Evolutionary conservation across 495 filamentous ascomycete genomes (phyloP).

Genomic region (Penicillium soppii): DNA sequence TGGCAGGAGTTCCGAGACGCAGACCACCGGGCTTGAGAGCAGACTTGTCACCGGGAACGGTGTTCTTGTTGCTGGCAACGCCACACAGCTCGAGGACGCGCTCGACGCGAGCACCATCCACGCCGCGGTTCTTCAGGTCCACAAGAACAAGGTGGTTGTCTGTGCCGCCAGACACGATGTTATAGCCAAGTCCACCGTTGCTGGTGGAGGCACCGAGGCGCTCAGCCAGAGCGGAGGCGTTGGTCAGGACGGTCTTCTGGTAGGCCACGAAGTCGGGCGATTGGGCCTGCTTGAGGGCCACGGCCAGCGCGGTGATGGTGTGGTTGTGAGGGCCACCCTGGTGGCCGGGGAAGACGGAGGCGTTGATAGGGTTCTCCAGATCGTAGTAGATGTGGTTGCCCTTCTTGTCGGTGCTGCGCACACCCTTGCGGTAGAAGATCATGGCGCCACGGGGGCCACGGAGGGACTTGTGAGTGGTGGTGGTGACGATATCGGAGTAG

Average conservation of each 20-base stretch:
- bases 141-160: slow-evolving; percentile 95
- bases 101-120: slow-evolving; percentile 94
- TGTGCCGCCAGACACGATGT: slow-evolving; percentile 87
- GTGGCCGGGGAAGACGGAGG: slow-evolving; percentile 97
- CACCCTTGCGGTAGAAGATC: slow-evolving; percentile 96
- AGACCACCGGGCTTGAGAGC: slow-evolving; percentile 90
- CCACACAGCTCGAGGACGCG: slow-evolving; percentile 91
- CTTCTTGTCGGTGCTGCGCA: slow-evolving; percentile 83
- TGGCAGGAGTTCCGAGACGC: slow-evolving; percentile 90
- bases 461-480: slow-evolving; percentile 97
- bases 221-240: slow-evolving; percentile 80
- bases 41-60: slow-evolving; percentile 91
- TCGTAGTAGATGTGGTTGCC: slow-evolving; percentile 84
- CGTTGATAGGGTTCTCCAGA: slow-evolving; percentile 91
- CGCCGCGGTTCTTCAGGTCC: slow-evolving; percentile 87
- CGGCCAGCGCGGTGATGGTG: slow-evolving; percentile 92
- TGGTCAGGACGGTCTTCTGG: slow-evolving; percentile 81
- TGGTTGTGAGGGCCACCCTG: slow-evolving; percentile 99
- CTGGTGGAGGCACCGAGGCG: slow-evolving; percentile 70
- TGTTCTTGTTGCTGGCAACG: slow-evolving; percentile 98
- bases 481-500: slow-evolving; percentile 91
- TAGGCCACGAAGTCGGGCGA: slow-evolving; percentile 84
- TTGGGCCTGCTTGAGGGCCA: slow-evolving; percentile 91
- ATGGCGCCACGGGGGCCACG: slow-evolving; percentile 93
- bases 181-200: slow-evolving; percentile 80